Base-by-base conservation (phyloP, 805 yeast genomes). In the Metschnikowia kofuensis region DNA sequence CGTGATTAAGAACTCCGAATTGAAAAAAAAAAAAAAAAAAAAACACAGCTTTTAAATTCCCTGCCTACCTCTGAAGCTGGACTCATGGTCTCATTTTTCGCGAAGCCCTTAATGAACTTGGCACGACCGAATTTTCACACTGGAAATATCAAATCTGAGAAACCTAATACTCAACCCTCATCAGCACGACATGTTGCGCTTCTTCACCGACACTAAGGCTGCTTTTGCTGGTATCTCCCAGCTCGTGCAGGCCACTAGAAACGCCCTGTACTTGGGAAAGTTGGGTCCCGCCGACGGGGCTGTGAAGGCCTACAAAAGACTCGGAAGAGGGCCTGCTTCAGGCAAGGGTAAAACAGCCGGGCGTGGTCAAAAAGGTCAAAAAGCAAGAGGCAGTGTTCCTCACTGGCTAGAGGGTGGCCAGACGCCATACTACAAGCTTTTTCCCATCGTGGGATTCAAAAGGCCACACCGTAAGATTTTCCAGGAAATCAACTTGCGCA, bases 401-500 rank as follows among this genome's bases (percentile, higher is more conserved):
- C 81, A 86, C 50, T 89, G 96, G 92, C 89, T 92, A 65, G 99
- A 94, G 75, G 99, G 99, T 82, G 98, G 99, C 66, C 99, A 94
- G 67, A 94, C 98, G 1, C 98, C 97, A 27, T 82, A 85, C 63
- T 82, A 83, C 67, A 80, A 87, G 68, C 72, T 87, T 57, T 83
- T 89, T 69, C 96, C 97, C 57, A 92, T 92, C 65, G 75, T 85
- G 51, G 98, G 98, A 8, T 90, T 90, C 73, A 82, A 79, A 59
- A 81, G 89, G 65, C 80, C 78, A 27, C 82, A 79, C 59, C 78
- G 78, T 42, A 69, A 69, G 51, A 77, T 76, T 12, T 70, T 80
- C 57, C 70, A 74, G 43, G 82, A 80, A 58, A 61, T 94, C 54
- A 87, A 87, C 61, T 74, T 92, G 61, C 79, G 74, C 32, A 77